Base-by-base conservation (phyloP, 345 rosid genomes). In the Murraya koenigii region DNA sequence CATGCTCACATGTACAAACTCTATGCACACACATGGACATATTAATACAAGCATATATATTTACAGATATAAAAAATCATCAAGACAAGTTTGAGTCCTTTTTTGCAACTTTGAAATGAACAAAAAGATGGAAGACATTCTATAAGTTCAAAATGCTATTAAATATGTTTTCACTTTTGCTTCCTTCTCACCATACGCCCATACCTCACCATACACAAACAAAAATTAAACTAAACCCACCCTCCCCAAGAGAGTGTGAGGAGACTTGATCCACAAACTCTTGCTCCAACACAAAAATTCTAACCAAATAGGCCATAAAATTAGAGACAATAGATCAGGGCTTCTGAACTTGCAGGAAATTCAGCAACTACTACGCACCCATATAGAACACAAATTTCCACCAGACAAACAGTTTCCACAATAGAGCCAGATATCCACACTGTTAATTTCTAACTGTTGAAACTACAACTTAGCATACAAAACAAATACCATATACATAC, bases 401-500 rank as follows among this genome's bases (percentile, higher is more conserved):
- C 69, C 14, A 13, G 60, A 63, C 30, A 41, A 30, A 39, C 7
- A 28, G 55, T 5, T 22, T 59, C n/a, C 62, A 36, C 6, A 8
- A 32, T 22, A 7, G 49, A 41, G 26, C 28, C 44, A 36, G 15
- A 17, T 30, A 22, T 54, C 19, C 28, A 22, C 30, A 3, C 33
- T 32, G 19, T n/a, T 20, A 30, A 7, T 47, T 47, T 74, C 23
- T 61, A 22, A 30, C 33, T n/a, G 19, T 15, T 44, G 32, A 63
- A 63, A 63, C 7, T 17, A 49, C 17, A 49, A 10, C 33, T 62
- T 35, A 1, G 30, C 47, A 32, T 3, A 67, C 35, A 56, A 62
- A 72, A 75, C 44, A 25, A 22, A 75, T 41, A 66, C 54, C 22
- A 30, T 44, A 61, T 32, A n/a, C 28, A 65, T 65, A 95, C 99